Evolutionary conservation across 495 filamentous ascomycete species (phyloP), one percentile per base, ranked within the genome.

Genomic region (Tuber calosporum): DNA sequence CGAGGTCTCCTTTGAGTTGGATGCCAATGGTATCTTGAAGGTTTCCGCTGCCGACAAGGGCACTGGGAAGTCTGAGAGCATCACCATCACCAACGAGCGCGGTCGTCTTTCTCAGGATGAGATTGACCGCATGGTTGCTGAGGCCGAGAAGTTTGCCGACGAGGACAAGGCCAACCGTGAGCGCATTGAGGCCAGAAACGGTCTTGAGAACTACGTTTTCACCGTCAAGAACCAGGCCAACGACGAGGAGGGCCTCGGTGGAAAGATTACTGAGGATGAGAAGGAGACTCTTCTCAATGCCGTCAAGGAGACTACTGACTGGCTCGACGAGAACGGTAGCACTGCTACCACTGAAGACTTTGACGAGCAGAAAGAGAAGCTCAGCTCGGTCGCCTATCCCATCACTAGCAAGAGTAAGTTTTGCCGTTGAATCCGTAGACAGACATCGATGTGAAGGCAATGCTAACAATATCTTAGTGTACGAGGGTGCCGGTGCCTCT

Each of bases 361-460:
- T 80, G 93, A 97, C 83, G 95, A 99, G 89, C 94, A 98, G 86
- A 96, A 94, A 88, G 94, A 99, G 90, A 97, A 97, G 87, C 89
- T 99, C 77, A 94, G 91, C 80, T 90, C 90, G 84, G 92, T 97
- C 72, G 95, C 95, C 36, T 97, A 98, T 86, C 95, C 95, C 43
- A 99, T 99, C 85, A 99, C 95, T 81, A 94, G 91, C 87, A 99
- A 99, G 88, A 80, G 78, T 80, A 42, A 80, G 78, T 80, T 48
- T 41, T 36, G 38, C 36, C 36, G 38, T 19, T 42, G 41, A 15
- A 38, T 26, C n/a, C 13, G 37, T 26, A 38, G 8, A 58, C 5
- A 38, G 39, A 62, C 43, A 66, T 67, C 42, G 67, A 39, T 36
- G 4, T n/a, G 72, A 77, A 39, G 15, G n/a, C 15, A 39, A 73